These are phyloP conservation scores for Perkinsus olseni DNA, from an alignment of 169 alveolate genomes.

Conservation along the genomic window DNA sequence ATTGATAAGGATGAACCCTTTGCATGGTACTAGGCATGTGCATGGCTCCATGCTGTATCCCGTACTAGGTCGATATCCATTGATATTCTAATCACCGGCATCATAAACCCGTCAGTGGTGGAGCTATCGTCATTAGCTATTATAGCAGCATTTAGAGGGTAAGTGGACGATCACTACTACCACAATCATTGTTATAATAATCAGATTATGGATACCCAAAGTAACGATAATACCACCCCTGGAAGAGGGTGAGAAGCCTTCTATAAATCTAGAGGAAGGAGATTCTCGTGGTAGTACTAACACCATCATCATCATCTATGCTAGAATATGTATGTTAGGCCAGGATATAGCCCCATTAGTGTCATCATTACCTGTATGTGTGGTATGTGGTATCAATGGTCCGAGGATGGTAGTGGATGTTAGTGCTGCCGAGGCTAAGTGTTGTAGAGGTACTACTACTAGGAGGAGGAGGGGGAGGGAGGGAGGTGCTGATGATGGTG, in stretches of 20 bases:
- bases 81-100: neutral
- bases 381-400: neutral
- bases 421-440: neutral
- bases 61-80: neutral
- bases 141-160: neutral
- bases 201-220: neutral
- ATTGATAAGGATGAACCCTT: too few species aligned
- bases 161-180: too few species aligned
- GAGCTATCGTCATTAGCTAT: neutral
- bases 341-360: neutral
- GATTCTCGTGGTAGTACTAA: neutral
- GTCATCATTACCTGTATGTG: neutral
- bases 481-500: neutral
- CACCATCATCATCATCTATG: neutral
- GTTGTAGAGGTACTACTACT: neutral
- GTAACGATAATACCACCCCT: neutral
- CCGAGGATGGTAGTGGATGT: neutral
- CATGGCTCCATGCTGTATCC: neutral
- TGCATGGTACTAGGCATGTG: neutral
- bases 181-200: too few species aligned
- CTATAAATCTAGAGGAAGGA: neutral
- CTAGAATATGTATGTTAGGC: neutral
- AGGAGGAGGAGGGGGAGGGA: too few species aligned
- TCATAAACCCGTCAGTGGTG: neutral
- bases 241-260: neutral